A percentile compares a stretch with the other conserved stretches of the same genome.
Evolutionary conservation across 31 red algal genomes (phyloP).

Genomic region (Endocladia muricata): DNA sequence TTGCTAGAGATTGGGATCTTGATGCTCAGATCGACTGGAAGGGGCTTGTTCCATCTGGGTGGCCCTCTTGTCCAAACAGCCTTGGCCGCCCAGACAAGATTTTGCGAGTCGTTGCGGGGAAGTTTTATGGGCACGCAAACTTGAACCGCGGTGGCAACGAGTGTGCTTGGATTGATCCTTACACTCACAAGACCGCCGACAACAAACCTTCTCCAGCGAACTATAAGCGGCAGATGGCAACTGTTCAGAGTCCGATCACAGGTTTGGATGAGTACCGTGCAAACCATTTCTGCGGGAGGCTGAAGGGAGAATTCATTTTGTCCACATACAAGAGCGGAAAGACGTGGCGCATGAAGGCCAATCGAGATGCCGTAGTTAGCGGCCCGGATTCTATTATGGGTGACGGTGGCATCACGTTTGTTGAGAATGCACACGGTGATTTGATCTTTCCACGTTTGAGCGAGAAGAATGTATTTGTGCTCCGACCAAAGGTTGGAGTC

Average conservation of each 20-base stretch:
- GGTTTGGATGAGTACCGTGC: conserved; percentile 55
- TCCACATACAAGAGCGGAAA: conserved; percentile 42
- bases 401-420: conserved; percentile 39
- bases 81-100: conserved; percentile 45
- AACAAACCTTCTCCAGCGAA: conserved; percentile 21
- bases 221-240: conserved; percentile 34
- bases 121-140: conserved; percentile 67
- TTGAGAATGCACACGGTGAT: conserved; percentile 52
- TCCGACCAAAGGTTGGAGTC: conserved; percentile 8
- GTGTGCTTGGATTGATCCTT: conserved; percentile 68
- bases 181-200: conserved; percentile 27
- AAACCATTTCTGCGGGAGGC: conserved; percentile 51
- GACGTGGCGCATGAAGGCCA: conserved; percentile 38
- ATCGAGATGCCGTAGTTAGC: conserved; percentile 5
- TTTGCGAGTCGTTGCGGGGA: conserved; percentile 25
- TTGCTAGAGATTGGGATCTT: conserved; percentile 5
- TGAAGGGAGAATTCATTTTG: conserved; percentile 50
- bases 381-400: conserved; percentile 17
- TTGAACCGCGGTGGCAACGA: conserved; percentile 50
- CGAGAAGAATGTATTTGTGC: conserved; percentile 37
- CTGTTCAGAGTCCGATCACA: conserved; percentile 37
- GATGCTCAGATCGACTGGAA: conserved; percentile 14
- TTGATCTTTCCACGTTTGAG: conserved; percentile 54
- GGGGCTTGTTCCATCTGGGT: conserved; percentile 22
- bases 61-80: not conserved